Evolutionary conservation across 768 basidiomycete species (phyloP), one percentile per base, ranked within the genome.

Genomic region (Hygrophoropsis aurantiaca): DNA sequence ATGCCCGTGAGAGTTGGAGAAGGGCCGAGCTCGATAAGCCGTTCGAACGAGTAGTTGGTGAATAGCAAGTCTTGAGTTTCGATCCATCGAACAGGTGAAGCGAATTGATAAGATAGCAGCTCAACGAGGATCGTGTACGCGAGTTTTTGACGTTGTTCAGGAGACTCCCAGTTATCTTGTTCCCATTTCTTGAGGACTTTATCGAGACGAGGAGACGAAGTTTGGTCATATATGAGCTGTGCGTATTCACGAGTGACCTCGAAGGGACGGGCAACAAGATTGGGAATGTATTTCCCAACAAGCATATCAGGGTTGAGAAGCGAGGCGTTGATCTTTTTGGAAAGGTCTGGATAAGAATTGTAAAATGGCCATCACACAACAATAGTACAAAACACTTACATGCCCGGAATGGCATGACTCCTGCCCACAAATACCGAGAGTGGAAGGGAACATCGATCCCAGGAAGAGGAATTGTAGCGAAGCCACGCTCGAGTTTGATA

Each of bases 401-500:
- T 47, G 92, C 90, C 56, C 94, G 84, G 90, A 97, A 95, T 9
- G 94, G 91, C 84, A 95, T 79, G 23, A 97, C 94, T 62, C 94
- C 94, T 13, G 94, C 94, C 97, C 97, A 99, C 32, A 99, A 80
- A 70, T 98, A 99, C 50, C 94, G 88, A 3, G 97, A 98, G 68
- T 99, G 97, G 90, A 99, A 99, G 4, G 97, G 97, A 1, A 99
- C 97, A 58, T 98, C 97, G 58, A 99, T 97, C 51, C 95, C 95
- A 32, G 94, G 91, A 32, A 95, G 78, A 34, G 92, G 93, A 48
- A 94, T 94, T 16, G 93, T 94, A 1, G 95, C 95, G 57, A 94
- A 97, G 7, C 97, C 97, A 58, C 97, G 90, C 58, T 99, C 95
- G 42, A 99, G 83, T 58, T 87, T 87, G 71, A 99, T 91, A 56